Evolutionary conservation across 352 stramenopile genomes (phyloP), one percentile per base, ranked within the genome.

Genomic region (Globisporangium yorkense): DNA sequence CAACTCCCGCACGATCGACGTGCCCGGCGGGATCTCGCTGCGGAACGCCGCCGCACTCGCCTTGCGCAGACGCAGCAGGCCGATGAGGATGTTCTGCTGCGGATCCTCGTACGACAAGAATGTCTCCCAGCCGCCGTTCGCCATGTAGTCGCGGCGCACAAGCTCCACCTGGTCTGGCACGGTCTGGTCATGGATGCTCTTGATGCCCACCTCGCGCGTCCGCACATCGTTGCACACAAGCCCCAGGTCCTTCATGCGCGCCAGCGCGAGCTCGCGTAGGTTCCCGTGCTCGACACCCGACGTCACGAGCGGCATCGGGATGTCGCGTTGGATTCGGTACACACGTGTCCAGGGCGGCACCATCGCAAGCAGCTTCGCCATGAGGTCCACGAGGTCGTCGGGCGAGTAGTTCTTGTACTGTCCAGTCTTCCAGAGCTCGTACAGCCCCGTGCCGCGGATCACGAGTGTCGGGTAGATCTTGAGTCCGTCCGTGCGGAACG

Each of bases 381-480:
- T 97, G 21, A 99, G 72, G 65, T 98, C 96, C 37, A 95, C 85
- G 29, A 95, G 70, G 54, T 90, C 80, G 54, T 88, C 75, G 1
- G 80, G 80, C 21, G 80, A 87, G 65, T 90, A 90, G 59, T 88
- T 90, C 43, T 84, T 87, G 84, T 99, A 99, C 53, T 84, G 58
- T 24, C 95, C 95, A 6, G 93, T 98, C 67, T 98, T 98, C 94
- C 95, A 99, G n/a, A 99, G 71, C 71, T 99, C 94, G 63, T 99
- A 99, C 33, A 99, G 75, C 10, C 96, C 96, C 40, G 94, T 99
- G 16, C 94, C 96, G 33, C 96, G 90, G 74, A 99, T 98, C 43
- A 98, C 96, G 41, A 99, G 79, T 18, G 94, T 98, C 21, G 96
- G 96, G 69, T 98, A 99, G 24, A 99, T 77, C 77, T 99, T 99